A percentile compares a stretch with the other conserved stretches of the same genome.
Evolutionary conservation across 2,329 filamentous ascomycete genomes (phyloP).

Genomic region (Chaetomium olivaceum): DNA sequence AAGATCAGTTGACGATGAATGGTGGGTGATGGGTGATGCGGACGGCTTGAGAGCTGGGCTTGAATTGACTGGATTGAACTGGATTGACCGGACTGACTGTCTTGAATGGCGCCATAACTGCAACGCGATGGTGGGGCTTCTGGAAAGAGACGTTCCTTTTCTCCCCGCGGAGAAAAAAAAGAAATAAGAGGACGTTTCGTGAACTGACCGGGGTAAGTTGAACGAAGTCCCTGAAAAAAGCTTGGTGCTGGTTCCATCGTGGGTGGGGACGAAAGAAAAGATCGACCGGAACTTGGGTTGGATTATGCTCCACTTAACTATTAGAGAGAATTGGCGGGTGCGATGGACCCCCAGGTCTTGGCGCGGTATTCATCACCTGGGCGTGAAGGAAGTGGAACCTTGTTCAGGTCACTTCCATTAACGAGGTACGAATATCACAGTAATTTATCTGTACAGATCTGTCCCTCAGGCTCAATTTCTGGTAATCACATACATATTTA

Average conservation of each 20-base stretch:
- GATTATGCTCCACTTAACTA: not conserved
- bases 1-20: not conserved
- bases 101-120: not conserved
- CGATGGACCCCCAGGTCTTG: not conserved
- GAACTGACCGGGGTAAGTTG: not conserved
- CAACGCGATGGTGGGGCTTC: not conserved
- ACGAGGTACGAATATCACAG: too few species aligned
- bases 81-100: not conserved
- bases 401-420: too few species aligned
- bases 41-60: not conserved
- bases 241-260: not conserved
- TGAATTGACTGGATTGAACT: not conserved
- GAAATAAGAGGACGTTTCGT: not conserved
- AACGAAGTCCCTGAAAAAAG: not conserved
- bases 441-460: too few species aligned
- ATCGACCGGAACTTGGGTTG: not conserved
- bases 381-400: too few species aligned
- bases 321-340: not conserved
- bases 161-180: not conserved
- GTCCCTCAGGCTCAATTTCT: too few species aligned
- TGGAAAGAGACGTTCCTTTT: not conserved
- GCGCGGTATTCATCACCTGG: not conserved
- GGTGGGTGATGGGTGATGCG: not conserved
- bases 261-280: not conserved
- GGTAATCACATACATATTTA: too few species aligned